These are phyloP conservation scores for Exophiala xenobiotica DNA, from an alignment of 2,329 filamentous ascomycete genomes.

Conservation along the genomic window DNA sequence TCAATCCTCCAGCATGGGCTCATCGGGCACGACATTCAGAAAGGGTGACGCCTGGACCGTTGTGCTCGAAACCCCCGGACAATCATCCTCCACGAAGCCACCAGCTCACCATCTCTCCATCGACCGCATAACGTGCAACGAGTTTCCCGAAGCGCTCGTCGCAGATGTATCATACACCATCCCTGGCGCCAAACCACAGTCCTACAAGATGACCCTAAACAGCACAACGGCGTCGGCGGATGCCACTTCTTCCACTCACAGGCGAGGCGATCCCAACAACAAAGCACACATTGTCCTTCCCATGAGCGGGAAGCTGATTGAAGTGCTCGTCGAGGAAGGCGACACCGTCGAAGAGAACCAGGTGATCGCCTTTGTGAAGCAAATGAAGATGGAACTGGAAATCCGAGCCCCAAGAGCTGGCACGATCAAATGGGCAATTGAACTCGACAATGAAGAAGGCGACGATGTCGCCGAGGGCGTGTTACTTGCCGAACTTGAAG, in stretches of 20 bases:
- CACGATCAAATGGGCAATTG: conserved; percentile 48
- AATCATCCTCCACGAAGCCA: conserved; percentile 30
- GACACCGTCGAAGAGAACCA: conserved; percentile 53
- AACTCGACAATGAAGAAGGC: conserved; percentile 33
- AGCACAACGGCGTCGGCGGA: conserved; percentile 45
- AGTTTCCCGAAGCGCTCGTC: conserved; percentile 57
- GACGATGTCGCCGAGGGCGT: conserved; percentile 58
- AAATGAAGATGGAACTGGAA: conserved; percentile 72
- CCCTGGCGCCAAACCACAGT: conserved; percentile 35
- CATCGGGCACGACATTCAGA: conserved; percentile 50
- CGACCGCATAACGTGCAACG: conserved; percentile 56
- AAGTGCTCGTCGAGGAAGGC: conserved; percentile 56
- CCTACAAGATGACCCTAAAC: conserved; percentile 48
- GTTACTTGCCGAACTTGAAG: conserved; percentile 48
- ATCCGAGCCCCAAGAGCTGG: conserved; percentile 53
- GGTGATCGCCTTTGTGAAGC: conserved; percentile 58
- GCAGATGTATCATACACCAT: conserved; percentile 55
- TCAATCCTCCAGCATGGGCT: conserved; percentile 19
- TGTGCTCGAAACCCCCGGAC: conserved; percentile 41
- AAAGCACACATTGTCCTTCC: conserved; percentile 56
- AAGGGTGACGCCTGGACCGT: conserved; percentile 61
- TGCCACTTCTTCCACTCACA: conserved; percentile 42
- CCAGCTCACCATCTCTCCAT: conserved; percentile 54
- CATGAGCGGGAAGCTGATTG: conserved; percentile 59
- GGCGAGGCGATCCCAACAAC: conserved; percentile 51